These are phyloP conservation scores for Trichothecium roseum DNA, from an alignment of 2,329 filamentous ascomycete species.

Conservation along the genomic window DNA sequence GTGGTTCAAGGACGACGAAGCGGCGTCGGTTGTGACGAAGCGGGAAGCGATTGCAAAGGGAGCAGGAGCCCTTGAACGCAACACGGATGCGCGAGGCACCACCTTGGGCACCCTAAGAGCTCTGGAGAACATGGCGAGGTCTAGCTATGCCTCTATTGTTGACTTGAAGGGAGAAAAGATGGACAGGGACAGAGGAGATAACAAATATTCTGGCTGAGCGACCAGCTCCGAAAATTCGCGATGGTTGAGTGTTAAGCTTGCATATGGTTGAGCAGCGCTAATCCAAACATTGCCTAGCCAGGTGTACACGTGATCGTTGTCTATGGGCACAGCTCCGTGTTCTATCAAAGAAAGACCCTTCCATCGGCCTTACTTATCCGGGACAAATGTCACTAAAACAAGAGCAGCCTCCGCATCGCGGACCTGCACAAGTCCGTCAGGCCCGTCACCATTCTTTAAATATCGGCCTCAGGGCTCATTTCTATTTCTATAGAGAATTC, in stretches of 20 bases:
- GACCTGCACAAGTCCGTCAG: too few relatives aligned
- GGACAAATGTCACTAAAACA: too few relatives aligned
- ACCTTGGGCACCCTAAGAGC: slow-evolving; percentile 52
- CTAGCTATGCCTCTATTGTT: slow-evolving; percentile 16
- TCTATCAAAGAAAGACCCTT: too few relatives aligned
- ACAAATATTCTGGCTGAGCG: slow-evolving; percentile 18
- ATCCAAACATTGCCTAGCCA: slow-evolving; percentile 13
- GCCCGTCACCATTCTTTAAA: too few relatives aligned
- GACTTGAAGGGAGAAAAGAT: slow-evolving; percentile 15
- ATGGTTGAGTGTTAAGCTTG: slow-evolving; percentile 30
- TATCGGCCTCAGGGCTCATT: too few relatives aligned
- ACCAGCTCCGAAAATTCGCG: slow-evolving; percentile 33
- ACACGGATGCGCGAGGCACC: slow-evolving; percentile 30
- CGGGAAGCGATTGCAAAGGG: slow-evolving; percentile 45
- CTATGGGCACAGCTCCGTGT: too few relatives aligned
- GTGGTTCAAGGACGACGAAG: slow-evolving; percentile 81
- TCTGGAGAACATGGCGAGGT: slow-evolving; percentile 57
- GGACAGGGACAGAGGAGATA: slow-evolving; percentile 17
- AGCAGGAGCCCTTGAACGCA: slow-evolving; percentile 38
- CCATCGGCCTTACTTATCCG: too few relatives aligned
- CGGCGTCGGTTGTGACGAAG: slow-evolving; percentile 89
- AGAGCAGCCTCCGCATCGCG: too few relatives aligned
- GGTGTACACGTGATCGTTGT: slow-evolving; percentile 12
- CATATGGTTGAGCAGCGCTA: slow-evolving; percentile 27
- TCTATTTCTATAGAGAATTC: too few relatives aligned